These are phyloP conservation scores for Achaetomiella virescens DNA, from an alignment of 495 filamentous ascomycete species.

Conservation along the genomic window DNA sequence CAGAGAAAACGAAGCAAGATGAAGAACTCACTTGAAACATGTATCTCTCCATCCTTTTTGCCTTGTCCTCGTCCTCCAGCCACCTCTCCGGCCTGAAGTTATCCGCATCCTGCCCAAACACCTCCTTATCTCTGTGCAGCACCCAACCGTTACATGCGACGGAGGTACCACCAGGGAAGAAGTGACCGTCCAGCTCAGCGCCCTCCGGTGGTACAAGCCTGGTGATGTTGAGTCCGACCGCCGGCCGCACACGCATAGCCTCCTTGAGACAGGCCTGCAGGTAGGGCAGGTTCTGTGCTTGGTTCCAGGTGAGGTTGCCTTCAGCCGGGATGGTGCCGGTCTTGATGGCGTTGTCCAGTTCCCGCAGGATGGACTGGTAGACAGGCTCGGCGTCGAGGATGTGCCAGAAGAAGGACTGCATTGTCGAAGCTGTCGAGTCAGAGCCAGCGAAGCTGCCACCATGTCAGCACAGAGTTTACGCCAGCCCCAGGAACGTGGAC, in stretches of 20 bases:
- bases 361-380: constrained; percentile 37
- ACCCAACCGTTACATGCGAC: constrained; percentile 53
- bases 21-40: constrained; percentile 41
- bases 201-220: constrained; percentile 49
- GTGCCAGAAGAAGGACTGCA: constrained; percentile 52
- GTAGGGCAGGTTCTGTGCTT: constrained; percentile 48
- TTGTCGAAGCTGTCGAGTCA: constrained; percentile 56
- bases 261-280: constrained; percentile 63
- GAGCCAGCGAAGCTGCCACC: constrained; percentile 51
- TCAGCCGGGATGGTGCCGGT: constrained; percentile 34
- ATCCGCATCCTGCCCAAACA: constrained; percentile 61
- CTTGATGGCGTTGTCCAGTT: constrained; percentile 39
- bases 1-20: too few relatives aligned
- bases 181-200: constrained; percentile 45
- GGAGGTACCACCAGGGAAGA: constrained; percentile 46
- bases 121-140: constrained; percentile 42
- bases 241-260: constrained; percentile 58
- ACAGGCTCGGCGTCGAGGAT: constrained; percentile 40
- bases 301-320: constrained; percentile 41
- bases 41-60: constrained; percentile 43
- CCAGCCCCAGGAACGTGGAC: constrained; percentile 8
- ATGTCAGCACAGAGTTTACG: background rate
- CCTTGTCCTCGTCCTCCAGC: constrained; percentile 48
- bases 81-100: constrained; percentile 59
- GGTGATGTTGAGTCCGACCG: constrained; percentile 50